Base-by-base conservation (phyloP, 2,329 filamentous ascomycete genomes). In the Madurella mycetomatis region DNA sequence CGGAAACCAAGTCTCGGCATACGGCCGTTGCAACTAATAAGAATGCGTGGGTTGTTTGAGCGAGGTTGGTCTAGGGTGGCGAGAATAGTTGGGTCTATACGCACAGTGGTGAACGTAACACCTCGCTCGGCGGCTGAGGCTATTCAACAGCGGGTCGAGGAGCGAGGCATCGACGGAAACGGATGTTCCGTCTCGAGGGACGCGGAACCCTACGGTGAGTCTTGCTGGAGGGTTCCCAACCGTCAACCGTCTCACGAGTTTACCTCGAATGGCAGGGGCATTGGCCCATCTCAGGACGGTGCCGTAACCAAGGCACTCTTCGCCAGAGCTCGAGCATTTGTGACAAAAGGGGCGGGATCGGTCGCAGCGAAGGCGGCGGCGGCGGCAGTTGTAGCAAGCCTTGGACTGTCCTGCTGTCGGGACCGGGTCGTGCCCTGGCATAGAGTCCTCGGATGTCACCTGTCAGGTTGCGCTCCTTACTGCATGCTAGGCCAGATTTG, bases 291-390 rank as follows among this genome's bases (percentile, higher is more conserved):
- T 75, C 60, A 84, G 79, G 45, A 84, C 68, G 63, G 77, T 78
- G 56, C 79, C 81, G 67, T 85, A 85, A 40, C 83, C 83, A 57
- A 83, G 76, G 70, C 83, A 86, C 61, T 80, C 73, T 65, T 80
- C 73, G 30, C 80, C 80, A 41, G 76, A 72, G 61, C 71, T 73
- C 51, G 72, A 68, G 66, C 82, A 85, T 70, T 85, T 85, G 62
- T 79, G 75, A 67, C 83, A 85, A 54, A 69, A 73, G 25, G 82
- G 82, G 47, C 78, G 70, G 34, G 82, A 84, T 56, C 78, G 75
- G 68, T 86, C 83, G 67, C 83, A 86, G 63, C 81, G 80, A 66
- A 82, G 76, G 60, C 83, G 78, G 64, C 76, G 77, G 54, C 76
- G 77, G 56, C 81, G 80, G 68, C 82, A 85, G 69, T 83, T 84